Percentiles rank a stretch among this genome's conserved stretches.
Conservation (phyloP, 495 filamentous ascomycete species). For the Aspergillus nidulans region DNA sequence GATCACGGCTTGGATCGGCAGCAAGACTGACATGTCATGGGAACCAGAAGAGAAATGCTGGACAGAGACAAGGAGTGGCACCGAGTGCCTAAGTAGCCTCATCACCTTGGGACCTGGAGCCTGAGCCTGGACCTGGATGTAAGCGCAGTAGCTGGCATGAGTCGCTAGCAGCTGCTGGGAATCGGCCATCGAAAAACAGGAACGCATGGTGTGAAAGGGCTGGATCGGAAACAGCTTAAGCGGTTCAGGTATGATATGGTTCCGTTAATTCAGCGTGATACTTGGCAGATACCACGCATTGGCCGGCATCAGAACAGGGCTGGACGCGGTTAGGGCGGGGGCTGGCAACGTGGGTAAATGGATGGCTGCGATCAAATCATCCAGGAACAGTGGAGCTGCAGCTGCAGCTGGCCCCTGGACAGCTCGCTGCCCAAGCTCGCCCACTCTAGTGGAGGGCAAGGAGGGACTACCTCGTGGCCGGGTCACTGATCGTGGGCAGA, state of each 20-base stretch:
- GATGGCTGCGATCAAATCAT: constrained; percentile 25
- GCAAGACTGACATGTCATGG: neutral
- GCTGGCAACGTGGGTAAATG: constrained; percentile 33
- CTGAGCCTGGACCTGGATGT: no score
- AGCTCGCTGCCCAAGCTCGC: no score
- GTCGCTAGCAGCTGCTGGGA: neutral
- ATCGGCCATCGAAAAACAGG: neutral
- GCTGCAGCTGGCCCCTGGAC: no score
- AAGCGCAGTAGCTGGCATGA: neutral
- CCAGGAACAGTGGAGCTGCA: constrained; percentile 11
- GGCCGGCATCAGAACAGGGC: neutral
- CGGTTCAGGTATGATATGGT: no score
- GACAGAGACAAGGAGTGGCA: neutral
- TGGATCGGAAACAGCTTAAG: no score
- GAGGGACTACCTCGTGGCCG: neutral
- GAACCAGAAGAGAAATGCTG: neutral
- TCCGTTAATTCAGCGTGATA: no score
- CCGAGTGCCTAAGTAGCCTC: neutral
- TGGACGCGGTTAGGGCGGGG: constrained; percentile 13
- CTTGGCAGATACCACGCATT: no score
- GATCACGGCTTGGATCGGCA: neutral
- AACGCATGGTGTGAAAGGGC: neutral
- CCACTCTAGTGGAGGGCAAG: neutral
- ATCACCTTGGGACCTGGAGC: neutral
- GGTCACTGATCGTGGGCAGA: neutral